Conservation (phyloP, 352 stramenopile genomes). For the Phytophthora uliginosa region DNA sequence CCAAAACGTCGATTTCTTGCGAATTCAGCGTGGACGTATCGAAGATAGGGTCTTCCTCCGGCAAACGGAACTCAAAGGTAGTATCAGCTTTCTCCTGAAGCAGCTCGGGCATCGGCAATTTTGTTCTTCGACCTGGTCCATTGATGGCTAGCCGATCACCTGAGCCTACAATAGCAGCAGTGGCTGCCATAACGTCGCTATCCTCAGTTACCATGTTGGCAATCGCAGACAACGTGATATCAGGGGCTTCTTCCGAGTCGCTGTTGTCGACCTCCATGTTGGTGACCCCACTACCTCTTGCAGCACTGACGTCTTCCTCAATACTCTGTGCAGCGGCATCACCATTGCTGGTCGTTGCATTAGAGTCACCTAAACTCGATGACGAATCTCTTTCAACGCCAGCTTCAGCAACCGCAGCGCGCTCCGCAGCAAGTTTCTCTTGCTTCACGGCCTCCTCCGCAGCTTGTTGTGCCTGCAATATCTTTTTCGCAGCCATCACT, state of each 20-base stretch:
- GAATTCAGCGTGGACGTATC: constrained; percentile 69
- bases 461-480: constrained; percentile 56
- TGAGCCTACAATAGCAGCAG: constrained; percentile 53
- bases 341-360: constrained; percentile 10
- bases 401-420: constrained; percentile 38
- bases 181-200: constrained; percentile 69
- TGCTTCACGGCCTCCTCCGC: constrained; percentile 55
- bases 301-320: constrained; percentile 35
- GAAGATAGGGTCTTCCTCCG: constrained; percentile 67
- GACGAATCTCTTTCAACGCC: constrained; percentile 29
- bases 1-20: constrained; percentile 60
- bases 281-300: constrained; percentile 38
- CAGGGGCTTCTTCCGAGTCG: constrained; percentile 77
- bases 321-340: constrained; percentile 38
- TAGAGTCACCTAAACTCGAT: constrained; percentile 31
- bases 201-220: constrained; percentile 91
- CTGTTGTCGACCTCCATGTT: constrained; percentile 90
- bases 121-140: constrained; percentile 37
- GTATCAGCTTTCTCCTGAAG: constrained; percentile 44
- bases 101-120: constrained; percentile 36
- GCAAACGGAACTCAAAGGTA: constrained; percentile 77
- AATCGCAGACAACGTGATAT: constrained; percentile 85
- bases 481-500: constrained; percentile 49
- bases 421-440: constrained; percentile 57
- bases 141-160: constrained; percentile 54